Evolutionary conservation across 768 basidiomycete genomes (phyloP).

Genomic region (Lactarius pseudohatsudake): DNA sequence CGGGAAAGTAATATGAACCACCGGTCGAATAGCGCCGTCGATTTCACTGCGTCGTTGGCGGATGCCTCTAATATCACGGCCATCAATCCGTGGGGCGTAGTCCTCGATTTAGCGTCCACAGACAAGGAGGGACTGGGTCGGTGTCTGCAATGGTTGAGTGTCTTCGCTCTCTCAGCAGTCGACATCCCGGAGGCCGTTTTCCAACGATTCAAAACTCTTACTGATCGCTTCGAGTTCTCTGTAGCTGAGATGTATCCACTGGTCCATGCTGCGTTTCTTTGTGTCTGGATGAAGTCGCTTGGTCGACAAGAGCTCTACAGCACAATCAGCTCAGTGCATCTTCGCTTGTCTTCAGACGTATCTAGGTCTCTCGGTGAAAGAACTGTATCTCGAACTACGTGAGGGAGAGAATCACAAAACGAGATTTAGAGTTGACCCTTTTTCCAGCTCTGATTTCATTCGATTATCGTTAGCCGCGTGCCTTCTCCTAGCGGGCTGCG

Average conservation of each 20-base stretch:
- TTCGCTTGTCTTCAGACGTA: slow-evolving; percentile 44
- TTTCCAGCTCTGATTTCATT: slow-evolving; percentile 49
- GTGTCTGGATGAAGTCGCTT: slow-evolving; percentile 60
- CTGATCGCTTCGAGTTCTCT: slow-evolving; percentile 40
- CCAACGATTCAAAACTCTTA: slow-evolving; percentile 45
- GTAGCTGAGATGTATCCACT: slow-evolving; percentile 51
- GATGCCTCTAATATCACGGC: slow-evolving; percentile 35
- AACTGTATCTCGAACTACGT: slow-evolving; percentile 22
- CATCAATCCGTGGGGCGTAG: slow-evolving; percentile 56
- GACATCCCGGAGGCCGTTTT: slow-evolving; percentile 57
- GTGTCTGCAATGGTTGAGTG: slow-evolving; percentile 57
- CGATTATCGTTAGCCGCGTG: slow-evolving; percentile 60
- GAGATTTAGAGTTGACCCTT: slow-evolving; percentile 4
- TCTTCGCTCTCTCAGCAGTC: slow-evolving; percentile 63
- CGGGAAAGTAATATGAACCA: slow-evolving; percentile 48
- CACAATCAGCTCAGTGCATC: slow-evolving; percentile 50
- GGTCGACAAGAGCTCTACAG: slow-evolving; percentile 59
- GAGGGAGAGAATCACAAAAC: neutral
- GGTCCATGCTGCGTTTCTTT: slow-evolving; percentile 51
- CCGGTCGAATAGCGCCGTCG: slow-evolving; percentile 41
- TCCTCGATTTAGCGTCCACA: slow-evolving; percentile 45
- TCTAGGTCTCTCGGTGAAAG: slow-evolving; percentile 38
- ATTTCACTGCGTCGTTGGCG: slow-evolving; percentile 35
- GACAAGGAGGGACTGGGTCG: slow-evolving; percentile 45
- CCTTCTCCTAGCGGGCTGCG: slow-evolving; percentile 67